Base-by-base conservation (phyloP, 2,329 filamentous ascomycete species). In the Penicillium sp. region DNA sequence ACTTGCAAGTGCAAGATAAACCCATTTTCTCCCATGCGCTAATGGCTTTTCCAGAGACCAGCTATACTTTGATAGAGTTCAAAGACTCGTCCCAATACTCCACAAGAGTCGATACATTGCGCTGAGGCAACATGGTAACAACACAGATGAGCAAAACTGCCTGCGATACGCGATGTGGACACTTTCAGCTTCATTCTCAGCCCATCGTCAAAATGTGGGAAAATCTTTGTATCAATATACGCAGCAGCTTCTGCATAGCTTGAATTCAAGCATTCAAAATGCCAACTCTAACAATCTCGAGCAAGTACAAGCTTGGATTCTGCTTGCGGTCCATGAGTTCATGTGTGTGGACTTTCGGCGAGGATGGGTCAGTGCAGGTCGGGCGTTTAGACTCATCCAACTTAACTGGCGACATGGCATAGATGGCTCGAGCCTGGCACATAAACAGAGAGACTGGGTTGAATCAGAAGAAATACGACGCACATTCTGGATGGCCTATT, bases 151-250 rank as follows among this genome's bases (percentile, higher is more conserved):
- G 7, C 65, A 62, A 32, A 43, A 44, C 6, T 69, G 67, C 32
- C 58, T 74, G 6, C 71, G 73, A 48, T 65, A 66, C 46, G 67
- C 72, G n/a, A 70, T 74, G 69, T 72, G 72, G 69, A 67, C 71
- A 1, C 40, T 72, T 13, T 70, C 72, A 8, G 66, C 71, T 1
- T 60, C 66, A 1, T 36, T 67, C 6, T 74, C 71, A 0, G 62
- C 64, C 1, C 72, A 72, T 16, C 70, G 66, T 40, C 65, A 64
- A n/a, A 34, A 58, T 24, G 29, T 70, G 1, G 51, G 57, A n/a
- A 62, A 70, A 10, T 11, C 32, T 11, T 9, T 34, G 9, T 34
- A 34, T 14, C 32, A 34, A 7, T 11, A 6, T 34, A 34, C 32
- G 5, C 32, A 14, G 10, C 32, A 14, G 10, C 13, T 34, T 4